Base-by-base conservation (phyloP, 1,139 yeast genomes). In the Geotrichum europaeum region DNA sequence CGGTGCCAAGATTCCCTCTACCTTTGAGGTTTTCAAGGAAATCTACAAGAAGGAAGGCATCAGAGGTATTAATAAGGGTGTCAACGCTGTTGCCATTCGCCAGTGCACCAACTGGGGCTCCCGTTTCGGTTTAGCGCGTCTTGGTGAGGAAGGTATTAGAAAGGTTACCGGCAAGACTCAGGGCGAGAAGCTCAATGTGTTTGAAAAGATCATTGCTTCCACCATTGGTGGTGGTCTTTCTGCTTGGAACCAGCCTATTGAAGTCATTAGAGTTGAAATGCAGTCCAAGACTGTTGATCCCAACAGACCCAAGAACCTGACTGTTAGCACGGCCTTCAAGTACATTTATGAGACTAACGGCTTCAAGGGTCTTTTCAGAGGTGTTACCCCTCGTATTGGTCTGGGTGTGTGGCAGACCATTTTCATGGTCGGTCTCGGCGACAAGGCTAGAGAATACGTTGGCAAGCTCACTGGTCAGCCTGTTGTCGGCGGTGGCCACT, bases 61-160 rank as follows among this genome's bases (percentile, higher is more conserved):
- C 63, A 81, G 86, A 69, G 99, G 99, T 69, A 90, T 94, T 72
- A 94, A 94, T 77, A 91, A 88, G 78, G 99, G 99, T 73, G 99
- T 94, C 64, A 94, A 94, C 72, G 99, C 99, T n/a, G 98, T 94
- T 64, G 98, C 99, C 40, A 88, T 94, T 69, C 87, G 99, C 78
- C 99, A 94, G 76, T 88, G 91, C 88, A 92, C 98, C 68, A 94
- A 94, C 77, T 94, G 99, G 99, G 99, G 99, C 59, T 90, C 97
- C 34, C 83, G 99, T 73, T 92, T 92, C 72, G 99, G 98, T 49
- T 81, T 94, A 56, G 83, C 96, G 20, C 84, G 99, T 73, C 81
- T 92, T 71, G 96, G 96, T 30, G 99, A 94, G 78, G 95, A 89
- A 68, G 80, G 78, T 10, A 90, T 94, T 70, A 85, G 90, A 72